These are phyloP conservation scores for Penicillium sp. DNA, from an alignment of 2,329 filamentous ascomycete species.

Conservation along the genomic window DNA sequence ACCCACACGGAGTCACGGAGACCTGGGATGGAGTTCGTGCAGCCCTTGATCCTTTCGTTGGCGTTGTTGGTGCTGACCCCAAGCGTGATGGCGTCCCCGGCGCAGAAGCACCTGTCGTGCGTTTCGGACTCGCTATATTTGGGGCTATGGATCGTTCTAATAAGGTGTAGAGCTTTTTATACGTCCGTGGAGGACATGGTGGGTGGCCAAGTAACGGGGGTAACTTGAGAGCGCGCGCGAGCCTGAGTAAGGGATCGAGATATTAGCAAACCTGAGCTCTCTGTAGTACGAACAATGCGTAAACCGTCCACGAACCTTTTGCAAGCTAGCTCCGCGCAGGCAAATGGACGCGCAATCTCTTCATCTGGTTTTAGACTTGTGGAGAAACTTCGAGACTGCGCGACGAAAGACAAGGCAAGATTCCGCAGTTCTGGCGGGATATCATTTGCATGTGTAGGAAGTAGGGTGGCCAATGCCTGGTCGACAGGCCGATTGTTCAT, in stretches of 20 bases:
- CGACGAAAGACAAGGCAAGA: slow-evolving; percentile 73
- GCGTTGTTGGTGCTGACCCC: slow-evolving; percentile 44
- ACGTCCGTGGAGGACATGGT: slow-evolving; percentile 78
- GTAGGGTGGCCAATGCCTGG: slow-evolving; percentile 71
- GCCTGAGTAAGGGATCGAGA: slow-evolving; percentile 50
- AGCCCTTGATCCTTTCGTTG: slow-evolving; percentile 33
- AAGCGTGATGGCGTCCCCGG: slow-evolving; percentile 36
- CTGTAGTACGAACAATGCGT: neutral
- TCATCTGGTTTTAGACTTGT: slow-evolving; percentile 81
- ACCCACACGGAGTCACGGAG: slow-evolving; percentile 33
- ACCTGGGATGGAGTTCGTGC: slow-evolving; percentile 36
- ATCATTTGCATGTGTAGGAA: slow-evolving; percentile 72
- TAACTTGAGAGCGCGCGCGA: slow-evolving; percentile 77
- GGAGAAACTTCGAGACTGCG: slow-evolving; percentile 79
- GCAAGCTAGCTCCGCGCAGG: slow-evolving; percentile 87
- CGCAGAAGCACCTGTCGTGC: slow-evolving; percentile 39
- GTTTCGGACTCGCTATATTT: slow-evolving; percentile 41
- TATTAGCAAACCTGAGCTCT: neutral
- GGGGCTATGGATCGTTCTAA: slow-evolving; percentile 71
- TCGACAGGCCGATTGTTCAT: slow-evolving; percentile 78
- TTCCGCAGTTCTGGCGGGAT: slow-evolving; percentile 73
- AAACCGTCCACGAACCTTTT: slow-evolving; percentile 62
- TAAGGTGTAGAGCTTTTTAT: slow-evolving; percentile 82
- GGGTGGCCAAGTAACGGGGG: slow-evolving; percentile 76
- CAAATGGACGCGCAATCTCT: slow-evolving; percentile 82